Evolutionary conservation across 2,329 filamentous ascomycete species (phyloP).

Genomic region (Cladosporium colombiae): DNA sequence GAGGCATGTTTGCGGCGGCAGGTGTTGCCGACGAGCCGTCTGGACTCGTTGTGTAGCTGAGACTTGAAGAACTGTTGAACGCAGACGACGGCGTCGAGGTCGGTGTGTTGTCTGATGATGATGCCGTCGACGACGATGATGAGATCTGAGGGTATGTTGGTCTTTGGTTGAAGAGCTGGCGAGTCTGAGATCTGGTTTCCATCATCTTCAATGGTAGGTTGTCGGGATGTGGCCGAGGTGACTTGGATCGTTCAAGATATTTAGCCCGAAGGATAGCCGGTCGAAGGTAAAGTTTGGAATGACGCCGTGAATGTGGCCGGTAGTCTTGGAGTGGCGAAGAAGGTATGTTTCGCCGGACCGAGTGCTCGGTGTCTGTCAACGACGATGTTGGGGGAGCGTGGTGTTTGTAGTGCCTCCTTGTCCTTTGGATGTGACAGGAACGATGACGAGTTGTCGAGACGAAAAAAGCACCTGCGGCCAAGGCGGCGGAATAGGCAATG

Average conservation of each 20-base stretch:
- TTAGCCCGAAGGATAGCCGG: slow-evolving; percentile 14
- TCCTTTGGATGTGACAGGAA: neutral
- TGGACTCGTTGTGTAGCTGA: slow-evolving; percentile 41
- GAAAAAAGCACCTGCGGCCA: slow-evolving; percentile 17
- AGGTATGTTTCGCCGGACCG: slow-evolving; percentile 5
- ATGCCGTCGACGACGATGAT: neutral
- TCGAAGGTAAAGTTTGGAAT: slow-evolving; percentile 6
- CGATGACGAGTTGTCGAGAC: slow-evolving; percentile 6
- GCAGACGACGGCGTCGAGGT: slow-evolving; percentile 36
- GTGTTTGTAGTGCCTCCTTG: neutral
- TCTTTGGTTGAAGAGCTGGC: slow-evolving; percentile 32
- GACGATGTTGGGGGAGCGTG: neutral
- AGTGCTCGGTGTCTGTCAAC: neutral
- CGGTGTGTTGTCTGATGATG: slow-evolving; percentile 23
- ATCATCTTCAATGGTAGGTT: slow-evolving; percentile 11
- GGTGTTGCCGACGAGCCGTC: slow-evolving; percentile 22
- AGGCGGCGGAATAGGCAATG: slow-evolving; percentile 16
- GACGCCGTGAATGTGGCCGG: slow-evolving; percentile 16
- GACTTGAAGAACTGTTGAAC: slow-evolving; percentile 47
- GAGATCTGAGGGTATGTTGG: slow-evolving; percentile 40
- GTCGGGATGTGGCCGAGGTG: slow-evolving; percentile 1
- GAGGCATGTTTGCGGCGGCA: slow-evolving; percentile 27
- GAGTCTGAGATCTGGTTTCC: slow-evolving; percentile 28
- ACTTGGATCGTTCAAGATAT: neutral
- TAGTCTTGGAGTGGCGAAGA: slow-evolving; percentile 1